Base-by-base conservation (phyloP, 371 early-diverging fungal genomes). In the Choanephora cucurbitarum region DNA sequence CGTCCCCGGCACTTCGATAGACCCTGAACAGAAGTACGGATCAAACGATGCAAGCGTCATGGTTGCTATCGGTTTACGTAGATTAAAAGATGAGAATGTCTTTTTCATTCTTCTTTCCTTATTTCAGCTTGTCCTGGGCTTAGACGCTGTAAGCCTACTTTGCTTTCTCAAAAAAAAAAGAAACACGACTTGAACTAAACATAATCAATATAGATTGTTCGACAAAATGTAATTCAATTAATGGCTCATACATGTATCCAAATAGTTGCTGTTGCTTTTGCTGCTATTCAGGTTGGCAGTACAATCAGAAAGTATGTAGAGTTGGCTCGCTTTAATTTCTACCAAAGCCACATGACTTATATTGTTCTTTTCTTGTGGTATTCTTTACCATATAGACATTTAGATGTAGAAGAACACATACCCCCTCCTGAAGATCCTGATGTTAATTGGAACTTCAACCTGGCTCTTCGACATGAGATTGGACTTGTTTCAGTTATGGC, bases 161-260 rank as follows among this genome's bases (percentile, higher is more conserved):
- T 31, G 49, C 10, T 24, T 49, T 31, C 37, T 21, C 11, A 57
- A 28, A 28, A 28, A 28, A 28, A 7, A 28, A 28, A n/a, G 7
- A 28, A 5, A 7, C 7, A 28, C 7, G 3, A 5, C 28, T 42
- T 14, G 4, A 17, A 19, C 22, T 42, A 41, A 18, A 50, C 2
- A 17, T 33, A 18, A 17, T 23, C 21, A 17, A 55, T 13, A 24
- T 33, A 79, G 80, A 60, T 79, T 50, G 65, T 79, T n/a, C 60
- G 80, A 23, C 76, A 79, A 56, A 75, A 67, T 51, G 62, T 76
- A 8, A 79, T 79, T 50, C 80, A 79, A 49, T 37, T 75, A n/a
- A 65, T 72, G 7, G 74, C 76, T 11, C 73, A 79, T 60, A 62
- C 66, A 19, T 52, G 52, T 22, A 69, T 64, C 45, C 66, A 70